Evolutionary conservation across 495 filamentous ascomycete genomes (phyloP), one percentile per base, ranked within the genome.

Genomic region (Hyaloscypha finlandica): DNA sequence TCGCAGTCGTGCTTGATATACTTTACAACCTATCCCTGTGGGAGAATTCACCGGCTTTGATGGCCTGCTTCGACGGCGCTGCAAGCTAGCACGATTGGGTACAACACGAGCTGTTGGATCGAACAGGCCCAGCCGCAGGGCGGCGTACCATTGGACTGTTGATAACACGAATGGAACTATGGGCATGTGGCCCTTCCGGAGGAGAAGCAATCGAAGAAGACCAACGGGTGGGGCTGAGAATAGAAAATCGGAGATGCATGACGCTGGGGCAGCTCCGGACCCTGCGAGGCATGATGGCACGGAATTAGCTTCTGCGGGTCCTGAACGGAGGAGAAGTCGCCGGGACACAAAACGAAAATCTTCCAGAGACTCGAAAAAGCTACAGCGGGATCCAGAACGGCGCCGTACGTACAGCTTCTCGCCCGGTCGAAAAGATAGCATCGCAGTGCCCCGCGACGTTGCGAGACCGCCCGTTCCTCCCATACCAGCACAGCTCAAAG

Each of bases 181-280:
- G 89, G 85, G 86, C 74, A 80, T 92, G 80, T 93, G 90, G 90
- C 90, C 88, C 39, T 93, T 92, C 76, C 83, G 89, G 76, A 88
- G 89, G 64, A 90, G 83, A 75, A 87, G 81, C 80, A 78, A 79
- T 65, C 77, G 80, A 70, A 81, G 77, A 70, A 78, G 78, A 68
- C 71, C 77, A 48, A 73, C 75, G 35, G 74, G 76, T 48, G 79
- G 73, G 66, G 77, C 78, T 35, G 67, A 75, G 4, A 72, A 78
- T 66, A 61, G 75, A 63, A 57, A 37, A 57, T 64, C 73, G 68
- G 68, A 70, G 74, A 70, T 79, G 75, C 64, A 79, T 80, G 65
- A 83, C 76, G 19, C 71, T 72, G 63, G 78, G 76, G 20, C 71
- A 74, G 33, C 64, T 61, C 58, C 61, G 59, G 48, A 70, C 70